Percentiles rank a stretch among this genome's conserved stretches.
phyloP scores from a whole-genome alignment of 2,329 filamentous ascomycete genomes.

The Aureobasidium musti region DNA sequence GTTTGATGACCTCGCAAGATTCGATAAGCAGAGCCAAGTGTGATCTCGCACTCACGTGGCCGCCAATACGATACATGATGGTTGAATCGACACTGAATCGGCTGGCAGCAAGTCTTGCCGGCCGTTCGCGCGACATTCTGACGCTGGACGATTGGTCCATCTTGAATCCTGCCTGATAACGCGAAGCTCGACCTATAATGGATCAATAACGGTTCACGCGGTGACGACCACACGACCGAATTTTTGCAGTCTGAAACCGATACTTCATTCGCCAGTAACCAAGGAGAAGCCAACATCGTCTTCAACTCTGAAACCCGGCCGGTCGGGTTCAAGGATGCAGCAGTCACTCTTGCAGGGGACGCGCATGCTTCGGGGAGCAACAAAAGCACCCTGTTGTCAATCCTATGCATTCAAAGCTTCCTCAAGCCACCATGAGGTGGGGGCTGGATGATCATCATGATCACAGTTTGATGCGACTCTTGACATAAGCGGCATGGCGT shows the following conservation, averaged over 20 bases:
- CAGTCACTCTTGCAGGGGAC: conserved; percentile 15
- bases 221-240: conserved; percentile 3
- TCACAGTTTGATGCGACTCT: conserved; percentile 19
- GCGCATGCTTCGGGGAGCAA: not conserved
- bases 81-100: not conserved
- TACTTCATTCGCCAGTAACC: not conserved
- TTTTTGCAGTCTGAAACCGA: not conserved
- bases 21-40: not conserved
- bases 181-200: conserved; percentile 15
- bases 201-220: conserved; percentile 21
- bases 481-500: conserved; percentile 28
- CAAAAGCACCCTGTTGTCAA: conserved; percentile 15
- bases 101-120: conserved; percentile 13
- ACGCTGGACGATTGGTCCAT: conserved; percentile 19
- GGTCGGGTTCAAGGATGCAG: not conserved
- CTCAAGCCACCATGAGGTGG: conserved; percentile 23
- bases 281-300: not conserved
- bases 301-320: not conserved
- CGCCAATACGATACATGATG: conserved; percentile 4
- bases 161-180: not conserved
- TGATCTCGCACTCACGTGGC: conserved; percentile 25
- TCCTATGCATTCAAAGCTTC: conserved; percentile 27
- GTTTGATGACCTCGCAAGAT: conserved; percentile 11
- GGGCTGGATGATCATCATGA: conserved; percentile 26
- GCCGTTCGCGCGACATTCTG: conserved; percentile 18